Evolutionary conservation across 2,329 filamentous ascomycete genomes (phyloP), one percentile per base, ranked within the genome.

Genomic region (Curvularia hawaiiensis): DNA sequence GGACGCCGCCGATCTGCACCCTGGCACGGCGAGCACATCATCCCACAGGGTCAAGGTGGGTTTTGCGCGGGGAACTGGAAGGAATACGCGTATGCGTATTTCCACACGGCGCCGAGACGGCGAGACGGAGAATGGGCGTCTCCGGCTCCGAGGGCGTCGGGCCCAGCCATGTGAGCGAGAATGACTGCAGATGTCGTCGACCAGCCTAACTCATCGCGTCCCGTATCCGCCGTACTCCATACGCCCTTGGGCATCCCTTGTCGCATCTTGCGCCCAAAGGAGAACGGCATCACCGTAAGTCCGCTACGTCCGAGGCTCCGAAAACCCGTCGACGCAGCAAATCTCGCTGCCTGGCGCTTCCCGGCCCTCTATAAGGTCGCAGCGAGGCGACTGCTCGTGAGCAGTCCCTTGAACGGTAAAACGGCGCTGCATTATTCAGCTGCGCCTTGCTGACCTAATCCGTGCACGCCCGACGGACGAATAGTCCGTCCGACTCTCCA

Each of bases 401-500:
- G 53, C 60, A 47, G 58, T 59, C 52, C 47, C 24, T 52, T 55
- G 39, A 41, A 16, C 49, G 46, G 31, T 18, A 24, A 60, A 39
- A 31, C 30, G 39, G 12, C 14, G 8, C 49, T 50, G 48, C 43
- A 56, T 64, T 62, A 55, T 39, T 62, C 59, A 59, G 52, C 59
- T 54, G 48, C 41, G 11, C 18, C 10, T 30, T 22, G 61, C 61
- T 63, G 58, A 63, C 56, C 52, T 62, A 59, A 62, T 50, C 51
- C 56, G 48, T 52, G 47, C 51, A 18, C n/a, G 22, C 8, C 22
- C 54, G 47, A 33, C 61, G 63, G 61, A 63, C 61, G 57, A 61
- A 59, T 38, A 12, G 14, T 41, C 45, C 43, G 57, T 61, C 61
- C 63, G 61, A 14, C n/a, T 38, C 24, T 54, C 46, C 39, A 52